phyloP scores from a whole-genome alignment of 164 flowering plant genomes.

The Santalum album region DNA sequence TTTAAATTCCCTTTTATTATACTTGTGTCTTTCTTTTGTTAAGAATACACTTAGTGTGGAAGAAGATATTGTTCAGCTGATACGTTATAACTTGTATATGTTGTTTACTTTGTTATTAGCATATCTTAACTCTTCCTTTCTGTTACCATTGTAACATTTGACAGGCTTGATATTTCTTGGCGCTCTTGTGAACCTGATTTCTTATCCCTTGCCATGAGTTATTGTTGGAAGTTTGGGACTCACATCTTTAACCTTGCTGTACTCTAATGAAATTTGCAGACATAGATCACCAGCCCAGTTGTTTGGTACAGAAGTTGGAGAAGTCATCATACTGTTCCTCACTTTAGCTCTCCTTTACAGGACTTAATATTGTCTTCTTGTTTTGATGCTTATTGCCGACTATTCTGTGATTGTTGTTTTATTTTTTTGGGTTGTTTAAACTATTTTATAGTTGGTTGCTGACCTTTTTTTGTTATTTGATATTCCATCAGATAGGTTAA shows the following conservation, averaged over 20 bases:
- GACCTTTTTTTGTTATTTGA: constrained; percentile 12
- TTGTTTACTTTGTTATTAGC: constrained; percentile 4
- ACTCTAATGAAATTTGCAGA: constrained; percentile 96
- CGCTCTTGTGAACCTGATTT: constrained; percentile 68
- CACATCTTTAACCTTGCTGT: constrained; percentile 90
- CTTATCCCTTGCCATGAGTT: constrained; percentile 73
- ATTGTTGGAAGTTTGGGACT: constrained; percentile 93
- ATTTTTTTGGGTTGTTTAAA: constrained; percentile 4
- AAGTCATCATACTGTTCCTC: constrained; percentile 1
- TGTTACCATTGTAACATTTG: constrained; percentile 21
- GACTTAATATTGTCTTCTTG: constrained; percentile 11
- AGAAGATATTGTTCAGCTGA: background rate
- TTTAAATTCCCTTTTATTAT: no score
- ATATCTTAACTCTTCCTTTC: constrained; percentile 17
- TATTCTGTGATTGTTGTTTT: constrained; percentile 10
- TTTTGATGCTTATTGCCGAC: constrained; percentile 17
- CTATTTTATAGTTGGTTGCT: constrained; percentile 16
- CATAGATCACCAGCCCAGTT: constrained; percentile 23
- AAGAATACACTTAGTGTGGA: no score
- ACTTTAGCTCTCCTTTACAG: constrained; percentile 8
- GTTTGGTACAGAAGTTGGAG: constrained; percentile 10
- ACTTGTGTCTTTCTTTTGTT: no score
- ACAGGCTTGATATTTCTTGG: constrained; percentile 58
- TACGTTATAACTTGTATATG: constrained; percentile 2
- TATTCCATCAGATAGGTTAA: constrained; percentile 6